Conservation (phyloP, 768 basidiomycete species). For the Hygrophoropsis aurantiaca region DNA sequence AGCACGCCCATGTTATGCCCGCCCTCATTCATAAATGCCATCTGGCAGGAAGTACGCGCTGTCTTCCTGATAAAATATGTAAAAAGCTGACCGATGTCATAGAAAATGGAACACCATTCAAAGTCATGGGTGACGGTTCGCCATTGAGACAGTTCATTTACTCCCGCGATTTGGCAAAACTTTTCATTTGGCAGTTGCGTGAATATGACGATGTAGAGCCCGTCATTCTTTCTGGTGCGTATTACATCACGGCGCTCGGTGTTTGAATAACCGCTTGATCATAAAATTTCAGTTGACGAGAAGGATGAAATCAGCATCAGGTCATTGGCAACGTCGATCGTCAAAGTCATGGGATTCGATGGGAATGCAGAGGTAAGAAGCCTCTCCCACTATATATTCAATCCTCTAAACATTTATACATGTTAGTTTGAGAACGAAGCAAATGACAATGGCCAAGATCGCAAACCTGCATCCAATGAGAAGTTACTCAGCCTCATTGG, state of each 20-base stretch:
- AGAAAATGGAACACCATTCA: conserved; percentile 79
- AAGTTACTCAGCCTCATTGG: conserved; percentile 78
- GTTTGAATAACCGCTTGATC: not conserved
- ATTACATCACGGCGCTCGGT: not conserved
- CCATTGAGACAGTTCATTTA: conserved; percentile 98
- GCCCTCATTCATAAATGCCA: conserved; percentile 92
- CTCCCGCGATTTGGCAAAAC: conserved; percentile 91
- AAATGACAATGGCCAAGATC: conserved; percentile 88
- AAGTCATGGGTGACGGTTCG: conserved; percentile 87
- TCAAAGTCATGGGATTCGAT: conserved; percentile 75
- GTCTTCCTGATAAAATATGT: conserved; percentile 1
- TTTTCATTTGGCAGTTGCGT: conserved; percentile 90
- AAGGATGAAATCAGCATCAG: conserved; percentile 94
- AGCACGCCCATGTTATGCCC: conserved; percentile 92
- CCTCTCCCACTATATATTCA: conserved; percentile 3
- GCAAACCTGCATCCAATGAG: conserved; percentile 93
- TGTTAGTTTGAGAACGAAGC: conserved; percentile 67
- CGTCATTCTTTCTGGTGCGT: conserved; percentile 81
- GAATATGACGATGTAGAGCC: conserved; percentile 94
- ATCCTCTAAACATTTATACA: not conserved
- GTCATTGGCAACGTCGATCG: conserved; percentile 87
- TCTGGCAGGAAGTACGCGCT: conserved; percentile 75
- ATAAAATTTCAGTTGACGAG: conserved; percentile 66
- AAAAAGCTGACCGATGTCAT: not conserved
- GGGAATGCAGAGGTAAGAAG: conserved; percentile 67